A percentile compares a stretch with the other conserved stretches of the same genome.
Evolutionary conservation across 2,329 filamentous ascomycete species (phyloP).

Genomic region (Aspergillus candidus): DNA sequence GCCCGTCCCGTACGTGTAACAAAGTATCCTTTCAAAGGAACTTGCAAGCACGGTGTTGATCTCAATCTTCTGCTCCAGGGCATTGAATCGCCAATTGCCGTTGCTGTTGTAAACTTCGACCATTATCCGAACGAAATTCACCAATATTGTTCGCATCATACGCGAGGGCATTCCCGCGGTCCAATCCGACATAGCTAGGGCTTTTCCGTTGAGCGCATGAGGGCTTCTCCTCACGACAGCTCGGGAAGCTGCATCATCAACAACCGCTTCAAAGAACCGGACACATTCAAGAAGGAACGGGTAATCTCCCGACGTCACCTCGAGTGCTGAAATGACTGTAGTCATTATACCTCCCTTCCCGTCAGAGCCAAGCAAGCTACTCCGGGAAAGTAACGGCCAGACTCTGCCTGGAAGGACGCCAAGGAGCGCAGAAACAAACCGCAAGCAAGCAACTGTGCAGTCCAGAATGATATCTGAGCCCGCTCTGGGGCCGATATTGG

Average conservation of each 20-base stretch:
- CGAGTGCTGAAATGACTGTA: conserved; percentile 72
- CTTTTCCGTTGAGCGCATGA: conserved; percentile 25
- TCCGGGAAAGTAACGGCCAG: conserved; percentile 83
- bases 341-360: conserved; percentile 70
- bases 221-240: conserved; percentile 41
- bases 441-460: conserved; percentile 67
- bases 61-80: conserved; percentile 60
- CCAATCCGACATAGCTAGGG: conserved; percentile 40
- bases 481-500: conserved; percentile 50
- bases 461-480: conserved; percentile 58
- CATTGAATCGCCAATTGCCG: conserved; percentile 75
- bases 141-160: conserved; percentile 63
- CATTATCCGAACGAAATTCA: conserved; percentile 66
- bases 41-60: conserved; percentile 63
- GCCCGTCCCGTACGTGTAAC: conserved; percentile 69
- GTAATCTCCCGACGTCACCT: conserved; percentile 70
- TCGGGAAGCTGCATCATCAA: conserved; percentile 64
- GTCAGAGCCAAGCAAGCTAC: conserved; percentile 69
- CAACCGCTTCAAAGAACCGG: conserved; percentile 65
- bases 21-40: conserved; percentile 65
- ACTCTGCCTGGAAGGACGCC: conserved; percentile 71
- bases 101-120: conserved; percentile 83
- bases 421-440: conserved; percentile 70
- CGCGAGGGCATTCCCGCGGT: conserved; percentile 71
- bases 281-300: conserved; percentile 70